Evolutionary conservation across 768 basidiomycete species (phyloP), one percentile per base, ranked within the genome.

Genomic region (Lactarius indigo): DNA sequence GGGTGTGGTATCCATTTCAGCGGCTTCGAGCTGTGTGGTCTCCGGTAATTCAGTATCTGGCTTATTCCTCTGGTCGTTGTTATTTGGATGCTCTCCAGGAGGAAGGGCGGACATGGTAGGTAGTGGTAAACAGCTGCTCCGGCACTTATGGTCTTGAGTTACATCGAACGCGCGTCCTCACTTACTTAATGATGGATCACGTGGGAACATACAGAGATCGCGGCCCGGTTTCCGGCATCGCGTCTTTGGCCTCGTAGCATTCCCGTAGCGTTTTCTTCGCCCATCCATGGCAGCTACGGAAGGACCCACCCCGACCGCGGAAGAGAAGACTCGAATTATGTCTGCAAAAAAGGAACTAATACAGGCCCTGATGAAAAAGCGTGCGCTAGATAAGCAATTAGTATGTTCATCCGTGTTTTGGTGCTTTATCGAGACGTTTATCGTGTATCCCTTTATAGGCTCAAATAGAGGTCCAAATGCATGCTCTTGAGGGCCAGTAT

Each of bases 381-480:
- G 92, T 12, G 81, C 81, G 5, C 80, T 87, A 12, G 92, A 94
- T 79, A 90, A 89, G 72, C 87, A 90, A 70, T 79, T 94, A 73
- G 92, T 93, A 57, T 26, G 87, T 78, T 28, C 13, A 12, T 57
- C 3, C 44, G 26, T 30, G 59, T 58, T 60, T 63, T 52, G 59
- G 7, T 30, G 26, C 39, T 17, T 30, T 12, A 18, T 28, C 37
- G 7, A 35, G 10, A 23, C 18, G n/a, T 33, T 58, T 58, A 55
- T 52, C 35, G 23, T 33, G 52, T 57, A 50, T 47, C 28, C 3
- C 39, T 28, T 37, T n/a, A 57, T 67, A 94, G 92, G 90, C 90
- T 26, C 83, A 88, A 71, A 80, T 90, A 64, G 92, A 94, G 77
- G 79, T 85, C 33, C 85, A 90, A 72, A 90, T 94, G 70, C 90